Evolutionary conservation across 2,329 filamentous ascomycete species (phyloP).

Genomic region (Verticillium albo-atrum): DNA sequence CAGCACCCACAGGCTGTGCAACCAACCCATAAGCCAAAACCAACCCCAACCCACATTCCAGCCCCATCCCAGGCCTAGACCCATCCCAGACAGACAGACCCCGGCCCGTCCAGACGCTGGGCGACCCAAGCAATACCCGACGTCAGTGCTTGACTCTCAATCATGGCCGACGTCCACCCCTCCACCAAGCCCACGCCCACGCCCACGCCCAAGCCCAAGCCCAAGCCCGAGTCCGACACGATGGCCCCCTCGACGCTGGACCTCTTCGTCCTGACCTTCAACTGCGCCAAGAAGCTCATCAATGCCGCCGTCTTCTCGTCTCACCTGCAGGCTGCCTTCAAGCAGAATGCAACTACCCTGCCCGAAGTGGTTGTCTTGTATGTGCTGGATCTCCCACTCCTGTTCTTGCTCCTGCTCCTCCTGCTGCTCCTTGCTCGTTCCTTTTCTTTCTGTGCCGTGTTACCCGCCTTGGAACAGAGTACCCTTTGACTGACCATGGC

Average conservation of each 20-base stretch:
- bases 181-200: conserved; percentile 1
- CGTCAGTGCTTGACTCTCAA: neutral
- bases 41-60: neutral
- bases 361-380: conserved; percentile 55
- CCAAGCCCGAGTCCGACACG: conserved; percentile 4
- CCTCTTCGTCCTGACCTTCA: conserved; percentile 82
- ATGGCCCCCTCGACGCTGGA: conserved; percentile 51
- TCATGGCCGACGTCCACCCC: conserved; percentile 9
- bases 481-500: neutral
- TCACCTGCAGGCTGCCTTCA: conserved; percentile 61
- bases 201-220: neutral
- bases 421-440: neutral
- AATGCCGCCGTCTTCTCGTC: conserved; percentile 65
- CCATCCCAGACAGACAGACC: no score
- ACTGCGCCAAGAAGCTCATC: conserved; percentile 72
- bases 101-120: neutral
- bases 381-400: conserved; percentile 26
- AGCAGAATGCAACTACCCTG: conserved; percentile 38
- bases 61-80: neutral
- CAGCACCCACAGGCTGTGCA: neutral
- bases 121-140: neutral
- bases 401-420: neutral
- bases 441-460: neutral
- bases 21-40: neutral
- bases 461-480: neutral